A percentile compares a stretch with the other conserved stretches of the same genome.
Evolutionary conservation across 1,284 basidiomycete species (phyloP).

Genomic region (Cystobasidium slooffiae): DNA sequence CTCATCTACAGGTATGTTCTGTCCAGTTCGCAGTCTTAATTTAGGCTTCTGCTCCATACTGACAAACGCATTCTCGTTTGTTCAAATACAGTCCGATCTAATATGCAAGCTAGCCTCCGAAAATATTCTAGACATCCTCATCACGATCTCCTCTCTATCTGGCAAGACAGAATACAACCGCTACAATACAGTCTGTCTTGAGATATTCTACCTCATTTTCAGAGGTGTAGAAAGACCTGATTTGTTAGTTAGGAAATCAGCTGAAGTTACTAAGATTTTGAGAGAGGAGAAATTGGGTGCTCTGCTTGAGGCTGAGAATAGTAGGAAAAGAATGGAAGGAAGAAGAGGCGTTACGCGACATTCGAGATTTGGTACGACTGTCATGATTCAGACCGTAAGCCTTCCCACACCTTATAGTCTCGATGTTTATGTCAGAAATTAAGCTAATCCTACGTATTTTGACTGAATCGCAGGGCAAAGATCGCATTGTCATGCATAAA

Average conservation of each 20-base stretch:
- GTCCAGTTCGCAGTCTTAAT: neutral
- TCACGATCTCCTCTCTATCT: constrained; percentile 78
- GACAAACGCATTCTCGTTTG: neutral
- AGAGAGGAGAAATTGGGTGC: constrained; percentile 43
- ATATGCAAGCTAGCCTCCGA: constrained; percentile 73
- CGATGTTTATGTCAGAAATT: neutral
- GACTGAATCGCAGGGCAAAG: constrained; percentile 54
- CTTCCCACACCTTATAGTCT: neutral
- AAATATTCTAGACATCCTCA: constrained; percentile 73
- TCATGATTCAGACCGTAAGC: constrained; percentile 37
- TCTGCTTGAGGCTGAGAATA: constrained; percentile 73
- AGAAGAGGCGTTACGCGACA: constrained; percentile 69
- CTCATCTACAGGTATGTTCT: constrained; percentile 66
- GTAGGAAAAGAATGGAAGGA: constrained; percentile 63
- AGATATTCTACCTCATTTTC: constrained; percentile 85
- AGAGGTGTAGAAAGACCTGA: constrained; percentile 69
- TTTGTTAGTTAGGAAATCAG: constrained; percentile 35
- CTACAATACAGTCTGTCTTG: constrained; percentile 85
- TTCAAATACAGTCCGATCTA: constrained; percentile 64
- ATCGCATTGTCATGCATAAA: constrained; percentile 71
- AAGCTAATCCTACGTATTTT: neutral
- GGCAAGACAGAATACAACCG: constrained; percentile 74
- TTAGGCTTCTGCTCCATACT: neutral
- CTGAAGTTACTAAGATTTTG: constrained; percentile 39
- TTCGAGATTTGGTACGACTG: constrained; percentile 63